phyloP scores from a whole-genome alignment of 2,329 filamentous ascomycete species.

The Talaromyces sp. region DNA sequence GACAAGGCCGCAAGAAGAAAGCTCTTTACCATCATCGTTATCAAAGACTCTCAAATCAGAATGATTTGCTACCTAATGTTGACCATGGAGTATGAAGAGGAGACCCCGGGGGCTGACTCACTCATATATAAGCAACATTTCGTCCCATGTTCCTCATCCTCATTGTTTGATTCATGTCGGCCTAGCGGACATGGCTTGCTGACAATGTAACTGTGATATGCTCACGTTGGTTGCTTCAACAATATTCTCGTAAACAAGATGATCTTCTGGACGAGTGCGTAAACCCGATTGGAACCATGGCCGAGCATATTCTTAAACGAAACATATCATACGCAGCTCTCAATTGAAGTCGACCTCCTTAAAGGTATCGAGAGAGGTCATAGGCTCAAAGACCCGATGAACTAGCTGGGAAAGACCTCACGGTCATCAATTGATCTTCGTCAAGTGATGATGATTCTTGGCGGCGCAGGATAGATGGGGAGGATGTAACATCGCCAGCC shows the following conservation, averaged over 20 bases:
- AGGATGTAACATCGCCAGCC: background rate
- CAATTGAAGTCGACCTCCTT: background rate
- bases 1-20: constrained; percentile 13
- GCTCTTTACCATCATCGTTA: background rate
- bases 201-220: constrained; percentile 10
- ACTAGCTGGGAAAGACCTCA: background rate
- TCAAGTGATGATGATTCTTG: constrained; percentile 5
- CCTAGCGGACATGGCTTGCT: background rate
- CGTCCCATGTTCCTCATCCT: background rate
- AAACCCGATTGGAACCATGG: background rate
- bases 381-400: background rate
- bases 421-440: background rate
- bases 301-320: background rate
- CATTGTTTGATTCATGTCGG: background rate
- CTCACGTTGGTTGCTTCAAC: background rate
- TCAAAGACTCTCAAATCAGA: background rate
- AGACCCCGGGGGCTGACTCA: background rate
- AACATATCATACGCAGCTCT: background rate
- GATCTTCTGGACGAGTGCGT: background rate
- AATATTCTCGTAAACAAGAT: background rate
- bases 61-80: background rate
- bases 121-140: background rate
- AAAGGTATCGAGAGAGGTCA: background rate
- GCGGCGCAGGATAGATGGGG: background rate
- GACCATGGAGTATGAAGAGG: background rate